A percentile compares a stretch with the other conserved stretches of the same genome.
Conservation (phyloP, 441 rosid species). For the Lepidium campestre region DNA sequence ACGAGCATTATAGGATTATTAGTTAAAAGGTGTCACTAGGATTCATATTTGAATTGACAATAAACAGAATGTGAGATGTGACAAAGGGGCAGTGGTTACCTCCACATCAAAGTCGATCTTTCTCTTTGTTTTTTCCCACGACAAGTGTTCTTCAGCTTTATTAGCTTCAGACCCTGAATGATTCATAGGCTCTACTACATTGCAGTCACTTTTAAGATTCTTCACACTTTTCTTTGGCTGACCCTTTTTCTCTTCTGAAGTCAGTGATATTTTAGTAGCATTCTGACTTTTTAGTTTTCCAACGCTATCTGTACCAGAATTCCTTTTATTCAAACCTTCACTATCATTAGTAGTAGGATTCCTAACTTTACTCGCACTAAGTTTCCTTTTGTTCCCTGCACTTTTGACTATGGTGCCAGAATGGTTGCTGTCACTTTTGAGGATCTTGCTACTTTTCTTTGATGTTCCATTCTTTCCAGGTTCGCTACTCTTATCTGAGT, state of each 20-base stretch:
- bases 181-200: neutral
- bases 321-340: neutral
- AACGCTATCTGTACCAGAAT: neutral
- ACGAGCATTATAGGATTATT: neutral
- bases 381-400: neutral
- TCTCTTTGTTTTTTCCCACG: constrained; percentile 28
- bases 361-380: neutral
- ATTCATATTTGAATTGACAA: neutral
- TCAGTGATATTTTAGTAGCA: constrained; percentile 3
- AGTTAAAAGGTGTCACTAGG: neutral
- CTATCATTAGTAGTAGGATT: neutral
- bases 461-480: neutral
- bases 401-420: neutral
- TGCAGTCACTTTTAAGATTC: neutral
- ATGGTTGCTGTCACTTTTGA: neutral
- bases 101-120: constrained; percentile 41
- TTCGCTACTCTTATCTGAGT: neutral
- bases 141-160: constrained; percentile 15
- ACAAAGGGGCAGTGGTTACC: constrained; percentile 32
- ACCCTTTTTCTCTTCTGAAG: neutral
- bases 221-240: neutral
- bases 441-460: neutral
- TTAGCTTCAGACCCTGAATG: neutral
- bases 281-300: neutral
- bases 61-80: neutral